Evolutionary conservation across 495 filamentous ascomycete species (phyloP), one percentile per base, ranked within the genome.

Genomic region (Aspergillus saccharolyticus): DNA sequence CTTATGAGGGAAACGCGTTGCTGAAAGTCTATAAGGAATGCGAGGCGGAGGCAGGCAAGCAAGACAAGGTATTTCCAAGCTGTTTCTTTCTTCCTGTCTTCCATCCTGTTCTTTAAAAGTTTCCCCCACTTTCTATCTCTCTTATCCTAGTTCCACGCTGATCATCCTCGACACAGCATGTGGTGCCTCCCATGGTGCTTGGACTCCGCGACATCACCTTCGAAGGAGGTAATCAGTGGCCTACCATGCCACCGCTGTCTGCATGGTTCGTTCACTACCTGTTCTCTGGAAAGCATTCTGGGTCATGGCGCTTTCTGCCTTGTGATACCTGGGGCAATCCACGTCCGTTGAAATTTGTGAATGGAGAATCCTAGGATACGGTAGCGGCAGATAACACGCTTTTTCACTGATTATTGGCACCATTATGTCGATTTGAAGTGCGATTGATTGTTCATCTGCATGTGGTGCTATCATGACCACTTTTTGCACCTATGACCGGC

Each of bases 11-110:
- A 17, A 7, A 22, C 16, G 52, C 16, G 33, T 21, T 53, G 52
- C 42, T 53, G 52, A 7, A 24, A 4, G 52, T 53, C 30, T 53
- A 43, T 24, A 43, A 22, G 8, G 52, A 42, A 10, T 42, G 33
- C 18, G 52, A 53, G 52, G 30, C 52, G 0, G 52, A 53, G 17
- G 52, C 52, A 18, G 52, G 52, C 30, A 44, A 22, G 18, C 52
- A 53, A 14, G 52, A 53, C 16, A 53, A 53, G 52, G 52, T 53
- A 21, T 2, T n/a, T n/a, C n/a, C n/a, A n/a, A n/a, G n/a, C n/a
- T n/a, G 10, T 19, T 19, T 21, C 7, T 9, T 24, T 18, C 25
- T 4, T 28, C 9, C 4, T 28, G 25, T 9, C 9, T 28, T 28
- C 25, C 25, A 9, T 9, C 25, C 25, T n/a, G n/a, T n/a, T n/a